Conservation (phyloP, 176 grass and related monocot genomes). For the Carex parvula region DNA sequence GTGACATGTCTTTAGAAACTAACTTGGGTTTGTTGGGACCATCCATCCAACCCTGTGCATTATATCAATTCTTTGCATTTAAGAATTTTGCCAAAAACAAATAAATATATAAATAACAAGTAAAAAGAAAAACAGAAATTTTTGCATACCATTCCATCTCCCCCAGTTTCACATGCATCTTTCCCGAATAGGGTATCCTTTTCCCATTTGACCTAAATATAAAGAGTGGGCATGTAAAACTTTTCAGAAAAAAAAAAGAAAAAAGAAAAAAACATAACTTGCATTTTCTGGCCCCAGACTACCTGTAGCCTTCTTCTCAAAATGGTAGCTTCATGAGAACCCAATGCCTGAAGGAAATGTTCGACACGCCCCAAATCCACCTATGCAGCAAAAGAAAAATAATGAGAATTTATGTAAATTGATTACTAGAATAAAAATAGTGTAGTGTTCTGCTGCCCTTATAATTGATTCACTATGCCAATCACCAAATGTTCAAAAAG, state of each 20-base stretch:
- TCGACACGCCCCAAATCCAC: slow-evolving; percentile 39
- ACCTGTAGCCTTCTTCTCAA: slow-evolving; percentile 34
- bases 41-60: slow-evolving; percentile 14
- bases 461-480: background rate
- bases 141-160: slow-evolving; percentile 7
- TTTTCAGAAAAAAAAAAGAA: background rate
- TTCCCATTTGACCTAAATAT: slow-evolving; percentile 10
- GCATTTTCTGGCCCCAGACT: background rate
- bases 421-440: background rate
- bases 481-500: slow-evolving; percentile 13
- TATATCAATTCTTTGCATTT: background rate
- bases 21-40: background rate
- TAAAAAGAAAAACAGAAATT: background rate
- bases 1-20: background rate
- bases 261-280: background rate
- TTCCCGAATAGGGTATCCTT: background rate
- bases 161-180: background rate
- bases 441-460: background rate
- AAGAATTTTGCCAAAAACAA: slow-evolving; percentile 8
- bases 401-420: slow-evolving; percentile 15
- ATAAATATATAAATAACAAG: background rate
- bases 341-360: slow-evolving; percentile 38
- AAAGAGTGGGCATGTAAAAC: background rate
- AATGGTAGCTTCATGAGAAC: slow-evolving; percentile 35
- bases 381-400: slow-evolving; percentile 19